Evolutionary conservation across 2,329 filamentous ascomycete genomes (phyloP).

Genomic region (Venturia carpophila): DNA sequence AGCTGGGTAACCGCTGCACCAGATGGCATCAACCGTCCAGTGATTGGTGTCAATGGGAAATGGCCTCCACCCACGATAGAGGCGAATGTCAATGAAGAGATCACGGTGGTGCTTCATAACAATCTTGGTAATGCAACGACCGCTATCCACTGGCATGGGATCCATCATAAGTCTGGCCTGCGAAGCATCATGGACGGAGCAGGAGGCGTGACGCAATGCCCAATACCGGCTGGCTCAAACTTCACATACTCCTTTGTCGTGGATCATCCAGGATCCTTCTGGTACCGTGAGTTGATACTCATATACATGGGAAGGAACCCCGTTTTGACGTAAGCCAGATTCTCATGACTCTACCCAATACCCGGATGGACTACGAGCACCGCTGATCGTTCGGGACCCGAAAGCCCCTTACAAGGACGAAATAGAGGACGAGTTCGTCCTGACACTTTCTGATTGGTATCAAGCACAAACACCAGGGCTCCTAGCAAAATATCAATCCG

Average conservation of each 20-base stretch:
- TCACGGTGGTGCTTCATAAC: slow-evolving; percentile 54
- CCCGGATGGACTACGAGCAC: slow-evolving; percentile 60
- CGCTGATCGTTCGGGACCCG: slow-evolving; percentile 57
- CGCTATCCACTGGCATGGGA: slow-evolving; percentile 61
- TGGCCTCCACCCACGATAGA: slow-evolving; percentile 65
- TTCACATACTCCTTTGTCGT: slow-evolving; percentile 63
- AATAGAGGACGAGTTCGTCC: slow-evolving; percentile 52
- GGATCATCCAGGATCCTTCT: slow-evolving; percentile 47
- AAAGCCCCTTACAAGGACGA: slow-evolving; percentile 45
- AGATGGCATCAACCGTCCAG: slow-evolving; percentile 57
- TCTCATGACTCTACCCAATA: slow-evolving; percentile 56
- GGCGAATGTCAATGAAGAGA: slow-evolving; percentile 53
- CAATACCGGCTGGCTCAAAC: slow-evolving; percentile 53
- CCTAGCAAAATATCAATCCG: slow-evolving; percentile 44
- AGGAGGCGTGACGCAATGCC: slow-evolving; percentile 58
- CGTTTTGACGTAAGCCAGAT: slow-evolving; percentile 47
- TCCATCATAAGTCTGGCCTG: slow-evolving; percentile 45
- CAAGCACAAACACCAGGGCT: slow-evolving; percentile 47
- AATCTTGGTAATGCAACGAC: slow-evolving; percentile 55
- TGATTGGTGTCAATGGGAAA: slow-evolving; percentile 67
- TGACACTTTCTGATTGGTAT: slow-evolving; percentile 68
- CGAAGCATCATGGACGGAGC: slow-evolving; percentile 64
- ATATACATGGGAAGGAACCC: background rate
- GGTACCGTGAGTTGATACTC: slow-evolving; percentile 38
- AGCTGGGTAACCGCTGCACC: slow-evolving; percentile 66